Evolutionary conservation across 2,329 filamentous ascomycete species (phyloP).

Genomic region (Ophiocordyceps camponoti-floridani): DNA sequence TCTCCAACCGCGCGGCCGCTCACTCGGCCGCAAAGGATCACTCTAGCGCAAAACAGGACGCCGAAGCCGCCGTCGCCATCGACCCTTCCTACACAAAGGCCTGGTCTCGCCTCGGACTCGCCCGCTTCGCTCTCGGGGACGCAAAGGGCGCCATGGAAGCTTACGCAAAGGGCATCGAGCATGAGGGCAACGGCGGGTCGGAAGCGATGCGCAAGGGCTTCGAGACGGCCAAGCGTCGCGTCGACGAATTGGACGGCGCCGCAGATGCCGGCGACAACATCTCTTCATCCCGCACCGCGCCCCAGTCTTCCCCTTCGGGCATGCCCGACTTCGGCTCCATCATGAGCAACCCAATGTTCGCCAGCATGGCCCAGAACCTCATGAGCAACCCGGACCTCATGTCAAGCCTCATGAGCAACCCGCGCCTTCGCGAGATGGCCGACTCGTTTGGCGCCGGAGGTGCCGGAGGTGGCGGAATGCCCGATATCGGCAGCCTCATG

Average conservation of each 20-base stretch:
- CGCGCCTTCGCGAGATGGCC: constrained; percentile 72
- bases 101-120: constrained; percentile 85
- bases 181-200: constrained; percentile 83
- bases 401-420: constrained; percentile 87
- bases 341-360: constrained; percentile 98
- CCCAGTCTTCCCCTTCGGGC: constrained; percentile 19
- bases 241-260: constrained; percentile 55
- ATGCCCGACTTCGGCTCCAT: constrained; percentile 79
- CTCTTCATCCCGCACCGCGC: background rate
- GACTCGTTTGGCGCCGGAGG: constrained; percentile 36
- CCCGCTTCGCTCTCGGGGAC: constrained; percentile 80
- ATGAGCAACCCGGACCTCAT: constrained; percentile 95
- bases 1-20: constrained; percentile 91
- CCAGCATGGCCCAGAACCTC: constrained; percentile 87
- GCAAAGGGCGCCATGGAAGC: constrained; percentile 86
- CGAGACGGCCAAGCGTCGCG: constrained; percentile 78
- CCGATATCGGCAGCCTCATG: constrained; percentile 74
- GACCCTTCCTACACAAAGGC: constrained; percentile 95
- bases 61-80: constrained; percentile 71
- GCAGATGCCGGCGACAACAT: background rate
- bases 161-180: constrained; percentile 80
- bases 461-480: constrained; percentile 62
- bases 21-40: constrained; percentile 76
- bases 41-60: constrained; percentile 67
- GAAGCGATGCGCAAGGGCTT: constrained; percentile 96